Conservation (phyloP, 2,329 filamentous ascomycete genomes). For the Venturia carpophila region DNA sequence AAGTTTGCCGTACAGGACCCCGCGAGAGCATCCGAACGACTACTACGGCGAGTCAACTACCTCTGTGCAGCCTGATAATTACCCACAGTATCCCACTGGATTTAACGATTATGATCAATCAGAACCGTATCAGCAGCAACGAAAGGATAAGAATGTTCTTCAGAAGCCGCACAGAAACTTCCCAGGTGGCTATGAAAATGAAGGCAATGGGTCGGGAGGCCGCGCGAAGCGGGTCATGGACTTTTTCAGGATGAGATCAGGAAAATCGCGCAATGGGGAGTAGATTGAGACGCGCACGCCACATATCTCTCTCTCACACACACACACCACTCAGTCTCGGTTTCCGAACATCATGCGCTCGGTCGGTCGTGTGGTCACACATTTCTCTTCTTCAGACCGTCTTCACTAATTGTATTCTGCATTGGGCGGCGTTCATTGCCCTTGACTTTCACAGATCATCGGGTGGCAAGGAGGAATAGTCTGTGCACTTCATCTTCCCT, state of each 20-base stretch:
- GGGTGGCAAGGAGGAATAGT: background rate
- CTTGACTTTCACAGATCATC: background rate
- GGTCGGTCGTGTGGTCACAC: conserved; percentile 9
- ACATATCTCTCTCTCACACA: conserved; percentile 1
- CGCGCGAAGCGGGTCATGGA: conserved; percentile 55
- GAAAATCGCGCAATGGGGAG: conserved; percentile 52
- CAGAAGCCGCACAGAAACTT: conserved; percentile 16
- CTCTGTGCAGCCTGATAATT: conserved; percentile 7
- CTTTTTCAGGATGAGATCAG: conserved; percentile 79
- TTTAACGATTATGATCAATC: conserved; percentile 12
- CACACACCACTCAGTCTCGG: background rate
- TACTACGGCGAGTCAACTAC: conserved; percentile 14
- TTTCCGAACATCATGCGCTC: background rate
- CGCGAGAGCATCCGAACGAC: background rate
- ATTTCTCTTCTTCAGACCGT: background rate
- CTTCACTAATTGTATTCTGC: conserved; percentile 10
- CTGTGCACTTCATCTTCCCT: background rate
- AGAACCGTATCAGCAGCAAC: background rate
- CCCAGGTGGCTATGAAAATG: conserved; percentile 14
- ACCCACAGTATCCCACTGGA: conserved; percentile 16
- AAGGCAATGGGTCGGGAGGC: conserved; percentile 3
- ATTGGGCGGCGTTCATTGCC: conserved; percentile 9
- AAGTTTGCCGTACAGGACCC: conserved; percentile 2
- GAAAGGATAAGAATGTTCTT: conserved; percentile 15
- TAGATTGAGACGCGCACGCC: background rate